Evolutionary conservation across 257 asterid genomes (phyloP).

Genomic region (Solanum paucissectum): DNA sequence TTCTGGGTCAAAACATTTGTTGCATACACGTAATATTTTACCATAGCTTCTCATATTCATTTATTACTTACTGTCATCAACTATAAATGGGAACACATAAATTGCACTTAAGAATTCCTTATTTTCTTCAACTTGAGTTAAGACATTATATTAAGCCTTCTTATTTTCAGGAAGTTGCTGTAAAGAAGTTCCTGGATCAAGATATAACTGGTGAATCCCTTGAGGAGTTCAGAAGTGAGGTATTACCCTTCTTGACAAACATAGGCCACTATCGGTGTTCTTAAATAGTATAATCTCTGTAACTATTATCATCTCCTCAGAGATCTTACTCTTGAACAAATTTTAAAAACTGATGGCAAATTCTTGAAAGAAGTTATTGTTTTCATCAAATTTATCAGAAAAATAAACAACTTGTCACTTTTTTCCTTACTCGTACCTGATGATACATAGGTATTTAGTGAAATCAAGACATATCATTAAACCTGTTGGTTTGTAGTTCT

Average conservation of each 20-base stretch:
- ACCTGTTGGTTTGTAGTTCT: neutral
- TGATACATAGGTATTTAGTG: neutral
- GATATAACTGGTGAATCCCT: conserved; percentile 82
- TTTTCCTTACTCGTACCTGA: neutral
- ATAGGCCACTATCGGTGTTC: neutral
- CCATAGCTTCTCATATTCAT: neutral
- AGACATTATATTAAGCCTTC: conserved; percentile 7
- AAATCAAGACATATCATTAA: neutral
- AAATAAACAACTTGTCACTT: neutral
- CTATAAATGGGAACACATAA: neutral
- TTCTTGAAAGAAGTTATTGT: neutral
- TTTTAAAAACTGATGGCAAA: neutral
- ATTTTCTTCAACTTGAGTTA: neutral
- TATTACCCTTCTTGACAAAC: conserved; percentile 17
- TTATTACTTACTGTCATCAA: neutral
- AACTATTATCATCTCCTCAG: neutral
- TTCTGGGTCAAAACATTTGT: neutral
- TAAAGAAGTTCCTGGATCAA: conserved; percentile 89
- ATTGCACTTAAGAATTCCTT: neutral
- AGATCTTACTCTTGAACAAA: neutral
- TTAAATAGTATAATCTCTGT: neutral
- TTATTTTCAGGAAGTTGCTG: conserved; percentile 83
- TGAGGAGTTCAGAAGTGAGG: conserved; percentile 97
- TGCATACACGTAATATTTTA: neutral
- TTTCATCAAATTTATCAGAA: neutral